Base-by-base conservation (phyloP, 768 basidiomycete species). In the Termitomyces sp. region DNA sequence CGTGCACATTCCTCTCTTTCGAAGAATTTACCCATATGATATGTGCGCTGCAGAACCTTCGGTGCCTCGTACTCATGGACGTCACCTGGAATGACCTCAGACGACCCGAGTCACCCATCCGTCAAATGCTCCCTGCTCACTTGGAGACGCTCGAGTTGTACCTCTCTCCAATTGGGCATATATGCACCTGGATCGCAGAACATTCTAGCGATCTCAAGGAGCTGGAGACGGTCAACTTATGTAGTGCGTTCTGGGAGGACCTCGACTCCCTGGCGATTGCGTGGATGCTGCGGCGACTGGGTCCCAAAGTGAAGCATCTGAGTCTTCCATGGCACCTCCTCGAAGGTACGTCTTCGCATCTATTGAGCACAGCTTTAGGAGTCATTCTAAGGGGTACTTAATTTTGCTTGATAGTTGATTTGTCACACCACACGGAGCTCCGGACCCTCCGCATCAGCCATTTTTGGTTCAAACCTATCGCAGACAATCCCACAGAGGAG, bases 1-100 rank as follows among this genome's bases (percentile, higher is more conserved):
- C 63, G 28, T 69, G 67, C 59, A 58, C 64, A 54, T 69, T 69
- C 45, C 56, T 60, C 22, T 64, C 63, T 0, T 66, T 69, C 50
- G 50, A 56, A 53, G 58, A 63, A 33, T 66, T 68, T 32, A 54
- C 62, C 10, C 32, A 56, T 20, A 60, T 64, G n/a, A 59, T 69
- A 35, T 65, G 64, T 43, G 64, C 66, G 6, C 60, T 65, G 35
- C 64, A 57, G 28, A 58, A 59, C 24, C 58, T 69, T 13, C 65
- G 55, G 16, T 24, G 61, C 26, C 60, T 69, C 26, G 46, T 63
- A 13, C 53, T 69, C 42, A 63, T 66, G 53, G 66, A 69, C 46
- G 60, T 66, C 42, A 65, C 59, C 18, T 69, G 68, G 68, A 43
- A 53, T 14, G 60, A 64, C 42, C 46, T 59, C 46, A 35, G 47